A percentile compares a stretch with the other conserved stretches of the same genome.
phyloP scores from a whole-genome alignment of 257 asterid genomes.

The Solanum gracilifrons region DNA sequence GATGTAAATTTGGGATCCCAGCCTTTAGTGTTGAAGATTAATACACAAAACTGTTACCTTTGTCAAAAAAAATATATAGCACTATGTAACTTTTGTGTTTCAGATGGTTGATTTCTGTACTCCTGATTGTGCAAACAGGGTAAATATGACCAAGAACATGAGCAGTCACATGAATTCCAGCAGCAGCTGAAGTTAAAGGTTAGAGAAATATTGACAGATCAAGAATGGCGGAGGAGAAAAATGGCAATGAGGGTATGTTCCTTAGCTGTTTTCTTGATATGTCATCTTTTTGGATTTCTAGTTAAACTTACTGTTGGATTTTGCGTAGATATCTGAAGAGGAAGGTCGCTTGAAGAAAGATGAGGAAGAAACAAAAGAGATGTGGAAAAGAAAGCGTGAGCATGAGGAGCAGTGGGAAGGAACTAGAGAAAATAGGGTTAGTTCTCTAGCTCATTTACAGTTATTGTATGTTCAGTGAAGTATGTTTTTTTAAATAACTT shows the following conservation, averaged over 20 bases:
- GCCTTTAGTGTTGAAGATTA: too few relatives aligned
- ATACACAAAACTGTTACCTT: too few relatives aligned
- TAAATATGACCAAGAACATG: constrained; percentile 79
- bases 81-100: background rate
- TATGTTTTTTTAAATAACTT: background rate
- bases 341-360: constrained; percentile 99
- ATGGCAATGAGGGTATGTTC: constrained; percentile 89
- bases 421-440: constrained; percentile 89
- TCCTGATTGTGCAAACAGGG: constrained; percentile 44
- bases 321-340: constrained; percentile 83
- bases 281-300: background rate
- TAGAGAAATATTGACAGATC: constrained; percentile 90
- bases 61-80: background rate
- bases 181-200: constrained; percentile 85
- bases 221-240: constrained; percentile 99
- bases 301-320: background rate
- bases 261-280: background rate
- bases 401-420: constrained; percentile 99
- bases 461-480: background rate
- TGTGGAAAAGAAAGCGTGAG: constrained; percentile 98
- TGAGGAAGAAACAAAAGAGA: constrained; percentile 94
- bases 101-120: background rate
- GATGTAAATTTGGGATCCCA: too few relatives aligned
- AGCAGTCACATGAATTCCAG: constrained; percentile 73
- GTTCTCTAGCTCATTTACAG: constrained; percentile 1